These are phyloP conservation scores for Senna tora DNA, from an alignment of 306 rosid species.

Conservation along the genomic window DNA sequence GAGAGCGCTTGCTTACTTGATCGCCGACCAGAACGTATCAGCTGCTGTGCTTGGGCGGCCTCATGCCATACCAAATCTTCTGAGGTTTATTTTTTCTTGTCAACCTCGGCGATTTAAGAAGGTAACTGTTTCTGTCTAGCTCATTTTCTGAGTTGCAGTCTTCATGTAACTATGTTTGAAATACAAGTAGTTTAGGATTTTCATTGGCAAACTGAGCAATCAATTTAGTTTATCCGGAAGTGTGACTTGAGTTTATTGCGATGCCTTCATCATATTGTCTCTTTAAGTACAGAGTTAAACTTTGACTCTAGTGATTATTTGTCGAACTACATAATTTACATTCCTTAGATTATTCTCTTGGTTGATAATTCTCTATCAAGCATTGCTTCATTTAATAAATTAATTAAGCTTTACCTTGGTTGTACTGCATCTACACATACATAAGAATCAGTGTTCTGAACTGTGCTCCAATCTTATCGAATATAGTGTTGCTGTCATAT, in stretches of 20 bases:
- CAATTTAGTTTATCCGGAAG: not conserved
- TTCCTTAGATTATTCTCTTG: not conserved
- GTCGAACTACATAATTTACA: not conserved
- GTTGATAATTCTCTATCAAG: not conserved
- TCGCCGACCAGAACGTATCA: conserved; percentile 86
- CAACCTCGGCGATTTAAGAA: conserved; percentile 81
- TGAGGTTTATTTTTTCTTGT: conserved; percentile 85
- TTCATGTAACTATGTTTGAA: conserved; percentile 6
- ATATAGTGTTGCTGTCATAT: not conserved
- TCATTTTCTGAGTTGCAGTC: conserved; percentile 1
- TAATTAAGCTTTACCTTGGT: not conserved
- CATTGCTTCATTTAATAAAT: not conserved
- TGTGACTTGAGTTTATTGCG: not conserved
- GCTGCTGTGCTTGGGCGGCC: conserved; percentile 81
- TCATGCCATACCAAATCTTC: conserved; percentile 80
- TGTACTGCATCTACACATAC: not conserved
- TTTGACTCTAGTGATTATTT: not conserved
- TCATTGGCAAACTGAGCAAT: conserved; percentile 25
- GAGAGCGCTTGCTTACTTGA: conserved; percentile 88
- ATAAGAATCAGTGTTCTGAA: not conserved
- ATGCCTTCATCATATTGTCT: conserved; percentile 1
- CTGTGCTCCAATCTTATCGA: conserved; percentile 7
- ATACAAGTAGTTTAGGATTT: conserved; percentile 23
- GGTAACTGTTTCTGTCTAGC: conserved; percentile 45
- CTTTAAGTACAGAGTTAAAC: not conserved